Base-by-base conservation (phyloP, 768 basidiomycete genomes). In the Pulveroboletus sp. region DNA sequence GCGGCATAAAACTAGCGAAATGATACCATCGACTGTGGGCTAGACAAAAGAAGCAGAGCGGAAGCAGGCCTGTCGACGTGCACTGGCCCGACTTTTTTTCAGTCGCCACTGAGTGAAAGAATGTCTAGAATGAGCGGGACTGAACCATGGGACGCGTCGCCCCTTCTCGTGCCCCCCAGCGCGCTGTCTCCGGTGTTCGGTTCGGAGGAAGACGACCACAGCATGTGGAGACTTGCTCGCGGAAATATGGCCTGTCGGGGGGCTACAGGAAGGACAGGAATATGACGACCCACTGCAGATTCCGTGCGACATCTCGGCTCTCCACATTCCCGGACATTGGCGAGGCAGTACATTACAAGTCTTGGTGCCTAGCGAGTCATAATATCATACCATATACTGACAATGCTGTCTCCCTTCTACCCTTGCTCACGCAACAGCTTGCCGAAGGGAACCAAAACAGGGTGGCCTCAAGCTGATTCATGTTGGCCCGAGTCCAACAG, bases 401-500 rank as follows among this genome's bases (percentile, higher is more conserved):
- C 26, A 21, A 44, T 11, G 43, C 43, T 33, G 52, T 43, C 42
- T 18, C 21, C 40, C 31, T 14, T 9, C 30, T 17, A 21, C 9
- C 42, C 18, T 32, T 43, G 41, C 44, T 53, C 51, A 46, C 59
- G 31, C 49, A 46, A 43, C 30, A 39, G 54, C 47, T 46, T 43
- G 8, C 35, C 8, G 36, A 43, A 31, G 10, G 41, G 24, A 46
- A 47, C 36, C 13, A 26, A 39, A 45, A 53, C 35, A 55, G 56
- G 37, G 41, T 41, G 43, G 38, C 45, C 46, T 59, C 52, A 57
- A 43, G 38, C 45, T 39, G 46, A 53, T 39, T 39, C 46, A 30
- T 47, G 56, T 37, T n/a, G 54, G 45, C 49, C 45, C 37, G 49
- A 39, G 18, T 57, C 63, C 52, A 63, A 41, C 13, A 53, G 65